Base-by-base conservation (phyloP, 225 moss, liverwort and hornwort species). In the Physcomitrium patens region DNA sequence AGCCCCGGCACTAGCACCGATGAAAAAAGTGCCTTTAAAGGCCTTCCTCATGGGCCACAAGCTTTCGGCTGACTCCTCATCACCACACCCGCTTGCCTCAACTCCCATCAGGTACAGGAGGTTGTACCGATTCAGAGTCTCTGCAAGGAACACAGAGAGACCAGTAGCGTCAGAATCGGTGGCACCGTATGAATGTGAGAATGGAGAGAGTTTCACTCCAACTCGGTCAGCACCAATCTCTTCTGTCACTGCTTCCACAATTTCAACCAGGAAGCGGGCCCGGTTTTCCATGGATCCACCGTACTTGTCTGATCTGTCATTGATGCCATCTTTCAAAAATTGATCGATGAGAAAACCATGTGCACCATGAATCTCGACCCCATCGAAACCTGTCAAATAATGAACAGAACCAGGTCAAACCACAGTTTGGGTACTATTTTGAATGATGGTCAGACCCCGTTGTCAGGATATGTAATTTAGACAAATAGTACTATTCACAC, bases 221-320 rank as follows among this genome's bases (percentile, higher is more conserved):
- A 80, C 75, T 13, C 80, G 63, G 45, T 73, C 27, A 8, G 54
- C 66, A 16, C 82, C 82, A 24, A 78, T 73, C 62, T 82, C 82
- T 43, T 63, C 46, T 17, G 56, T 67, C 10, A 82, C 78, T 56
- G 78, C 77, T 63, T 77, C 82, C n/a, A 82, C 80, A 9, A 90
- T 64, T 71, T 90, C 82, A 6, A 85, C 63, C 27, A 73, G 31
- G 46, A 90, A 85, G 10, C 90, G 78, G 13, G 69, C 74, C 7
- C 90, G 82, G 48, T 85, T 87, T 44, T 83, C 69, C 47, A 87
- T 14, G 5, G 87, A 64, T 10, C 87, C 89, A 23, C 89, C 89
- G 27, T 90, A 90, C 65, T 61, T 56, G 60, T 89, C 89, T 14
- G 79, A 76, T 4, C 88, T 79, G 27, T 86, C 80, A 52, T 86